phyloP scores from a whole-genome alignment of 2,329 filamentous ascomycete species.

The Fusarium lyarnte region DNA sequence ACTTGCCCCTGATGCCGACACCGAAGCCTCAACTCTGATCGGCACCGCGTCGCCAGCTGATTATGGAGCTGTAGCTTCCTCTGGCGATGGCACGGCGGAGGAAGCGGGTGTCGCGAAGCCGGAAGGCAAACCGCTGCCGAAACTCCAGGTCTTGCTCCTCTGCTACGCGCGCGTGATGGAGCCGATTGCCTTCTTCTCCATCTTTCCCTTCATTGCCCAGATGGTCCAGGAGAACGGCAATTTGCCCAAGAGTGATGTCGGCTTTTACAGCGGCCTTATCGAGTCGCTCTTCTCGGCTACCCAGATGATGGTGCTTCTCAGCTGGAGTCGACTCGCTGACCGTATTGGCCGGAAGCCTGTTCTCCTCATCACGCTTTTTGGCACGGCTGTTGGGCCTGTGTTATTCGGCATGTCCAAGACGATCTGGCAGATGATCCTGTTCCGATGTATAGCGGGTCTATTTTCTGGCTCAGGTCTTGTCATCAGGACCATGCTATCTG shows the following conservation, averaged over 20 bases:
- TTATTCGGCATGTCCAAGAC: slow-evolving; percentile 74
- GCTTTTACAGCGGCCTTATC: slow-evolving; percentile 83
- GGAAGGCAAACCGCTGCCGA: slow-evolving; percentile 47
- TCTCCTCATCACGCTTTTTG: slow-evolving; percentile 72
- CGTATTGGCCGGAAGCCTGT: slow-evolving; percentile 77
- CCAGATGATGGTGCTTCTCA: slow-evolving; percentile 81
- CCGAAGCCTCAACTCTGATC: slow-evolving; percentile 41
- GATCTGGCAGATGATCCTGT: slow-evolving; percentile 79
- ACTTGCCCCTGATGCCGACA: slow-evolving; percentile 33
- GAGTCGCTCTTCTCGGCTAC: slow-evolving; percentile 77
- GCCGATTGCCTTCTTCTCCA: slow-evolving; percentile 83
- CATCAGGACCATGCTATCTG: slow-evolving; percentile 79
- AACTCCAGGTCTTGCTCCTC: slow-evolving; percentile 73
- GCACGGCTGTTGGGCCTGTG: slow-evolving; percentile 67
- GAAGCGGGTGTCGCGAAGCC: not conserved
- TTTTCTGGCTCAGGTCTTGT: slow-evolving; percentile 80
- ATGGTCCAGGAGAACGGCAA: slow-evolving; percentile 76
- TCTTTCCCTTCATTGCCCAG: slow-evolving; percentile 82
- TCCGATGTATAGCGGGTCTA: slow-evolving; percentile 75
- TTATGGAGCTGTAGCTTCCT: slow-evolving; percentile 5
- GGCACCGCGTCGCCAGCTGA: slow-evolving; percentile 28
- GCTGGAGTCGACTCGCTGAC: slow-evolving; percentile 73
- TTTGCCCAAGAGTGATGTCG: slow-evolving; percentile 72
- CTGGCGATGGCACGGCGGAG: slow-evolving; percentile 2
- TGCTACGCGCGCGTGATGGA: slow-evolving; percentile 79